Conservation (phyloP, 2,329 filamentous ascomycete genomes). For the Fusarium armeniacum region DNA sequence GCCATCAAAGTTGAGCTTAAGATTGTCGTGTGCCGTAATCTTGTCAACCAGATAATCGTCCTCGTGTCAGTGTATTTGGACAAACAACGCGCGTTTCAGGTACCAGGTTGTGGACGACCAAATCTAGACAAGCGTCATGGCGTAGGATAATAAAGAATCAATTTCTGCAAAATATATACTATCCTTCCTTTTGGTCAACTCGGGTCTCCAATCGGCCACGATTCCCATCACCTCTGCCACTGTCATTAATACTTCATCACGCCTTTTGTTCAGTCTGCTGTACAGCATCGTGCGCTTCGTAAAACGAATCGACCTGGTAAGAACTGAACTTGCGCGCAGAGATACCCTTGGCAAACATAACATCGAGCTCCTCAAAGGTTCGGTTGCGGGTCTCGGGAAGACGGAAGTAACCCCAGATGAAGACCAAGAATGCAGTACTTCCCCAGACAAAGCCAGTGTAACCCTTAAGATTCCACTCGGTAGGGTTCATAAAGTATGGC, state of each 20-base stretch:
- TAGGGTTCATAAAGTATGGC: constrained; percentile 58
- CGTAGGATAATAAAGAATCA: no score
- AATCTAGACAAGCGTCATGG: no score
- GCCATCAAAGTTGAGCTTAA: no score
- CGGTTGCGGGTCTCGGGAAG: constrained; percentile 66
- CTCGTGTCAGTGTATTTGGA: no score
- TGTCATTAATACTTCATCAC: not conserved
- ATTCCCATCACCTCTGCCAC: not conserved
- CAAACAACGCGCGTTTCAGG: no score
- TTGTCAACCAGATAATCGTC: no score
- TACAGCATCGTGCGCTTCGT: constrained; percentile 16
- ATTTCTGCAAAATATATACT: not conserved
- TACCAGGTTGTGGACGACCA: no score
- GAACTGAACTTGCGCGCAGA: constrained; percentile 41
- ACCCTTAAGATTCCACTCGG: constrained; percentile 56
- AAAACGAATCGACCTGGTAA: constrained; percentile 24
- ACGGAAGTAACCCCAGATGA: constrained; percentile 60
- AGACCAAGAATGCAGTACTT: constrained; percentile 45
- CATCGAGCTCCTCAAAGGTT: constrained; percentile 67
- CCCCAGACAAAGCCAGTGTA: constrained; percentile 57
- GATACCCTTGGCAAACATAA: constrained; percentile 59
- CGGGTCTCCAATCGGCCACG: no score
- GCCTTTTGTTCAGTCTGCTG: not conserved
- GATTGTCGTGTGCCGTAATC: no score
- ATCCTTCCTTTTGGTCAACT: not conserved